Evolutionary conservation across 805 yeast genomes (phyloP), one percentile per base, ranked within the genome.

Genomic region (Candida montana): DNA sequence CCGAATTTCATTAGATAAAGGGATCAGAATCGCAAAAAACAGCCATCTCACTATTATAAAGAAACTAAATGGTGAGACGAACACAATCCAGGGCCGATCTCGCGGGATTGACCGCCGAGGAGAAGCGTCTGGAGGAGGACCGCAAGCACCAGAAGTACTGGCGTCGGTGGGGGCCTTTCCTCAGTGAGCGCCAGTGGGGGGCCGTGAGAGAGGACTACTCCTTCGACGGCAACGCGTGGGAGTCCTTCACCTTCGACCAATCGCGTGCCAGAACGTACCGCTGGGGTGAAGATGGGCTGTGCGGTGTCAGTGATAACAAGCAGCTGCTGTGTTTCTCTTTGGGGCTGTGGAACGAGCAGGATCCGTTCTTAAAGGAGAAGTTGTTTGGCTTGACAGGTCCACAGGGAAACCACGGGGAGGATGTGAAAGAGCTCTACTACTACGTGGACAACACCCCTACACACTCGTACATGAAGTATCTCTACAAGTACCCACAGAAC

Each of bases 201-300:
- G 58, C 87, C 1, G 91, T 85, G 5, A 69, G 96, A 46, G 96
- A 89, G 63, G 96, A 88, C 59, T 89, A 89, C 62, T 83, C 95
- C 0, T 69, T 64, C 38, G 75, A 79, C 51, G 97, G 97, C 33
- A 88, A 88, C 52, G 96, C 96, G 4, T 89, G 97, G 97, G 72
- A 78, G 30, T 77, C 79, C 52, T 89, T 89, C 63, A 86, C 95
- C 7, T 88, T 87, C 59, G 95, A 86, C 45, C 88, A 86, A 46
- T 83, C 95, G 2, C 71, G 79, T 45, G 76, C 89, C 18, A 69
- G 97, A 50, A 77, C 86, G 12, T 89, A 84, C 60, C 71, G 97
- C 33, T 89, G 97, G 97, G 95, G 96, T 32, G 97, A 90, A 61
- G 96, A 89, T 59, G 97, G 97, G 2, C 67, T 89, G 51, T 95